Percentiles rank a stretch among this genome's conserved stretches.
phyloP scores from a whole-genome alignment of 1,284 basidiomycete genomes.

The Sanghuangporus baumii region DNA sequence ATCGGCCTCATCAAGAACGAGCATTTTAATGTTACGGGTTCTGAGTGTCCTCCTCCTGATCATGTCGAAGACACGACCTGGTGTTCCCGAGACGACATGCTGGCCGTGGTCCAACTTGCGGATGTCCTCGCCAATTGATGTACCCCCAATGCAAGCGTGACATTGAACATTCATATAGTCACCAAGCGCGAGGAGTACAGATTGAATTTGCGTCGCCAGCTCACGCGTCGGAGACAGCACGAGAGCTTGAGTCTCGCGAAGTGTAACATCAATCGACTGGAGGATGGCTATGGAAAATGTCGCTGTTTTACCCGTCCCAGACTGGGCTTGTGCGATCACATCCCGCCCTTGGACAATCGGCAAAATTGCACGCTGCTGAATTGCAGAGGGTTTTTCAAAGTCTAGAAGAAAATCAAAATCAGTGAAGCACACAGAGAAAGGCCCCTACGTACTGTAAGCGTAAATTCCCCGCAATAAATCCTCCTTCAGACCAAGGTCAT shows the following conservation, averaged over 20 bases:
- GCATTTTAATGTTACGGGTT: constrained; percentile 99
- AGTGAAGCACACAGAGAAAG: constrained; percentile 7
- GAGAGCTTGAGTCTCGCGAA: constrained; percentile 95
- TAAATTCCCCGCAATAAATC: constrained; percentile 96
- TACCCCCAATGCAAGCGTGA: constrained; percentile 98
- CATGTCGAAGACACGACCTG: constrained; percentile 99
- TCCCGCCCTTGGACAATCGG: constrained; percentile 94
- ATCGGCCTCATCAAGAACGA: constrained; percentile 97
- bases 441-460: constrained; percentile 81
- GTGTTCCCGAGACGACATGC: constrained; percentile 96
- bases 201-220: constrained; percentile 96
- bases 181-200: constrained; percentile 94
- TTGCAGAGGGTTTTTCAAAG: constrained; percentile 98
- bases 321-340: constrained; percentile 98
- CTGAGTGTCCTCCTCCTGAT: constrained; percentile 91
- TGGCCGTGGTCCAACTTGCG: constrained; percentile 97
- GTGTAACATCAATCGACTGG: constrained; percentile 92
- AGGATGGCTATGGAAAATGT: constrained; percentile 95
- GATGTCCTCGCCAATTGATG: constrained; percentile 97
- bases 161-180: constrained; percentile 99
- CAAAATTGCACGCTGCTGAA: constrained; percentile 96
- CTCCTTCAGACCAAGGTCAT: constrained; percentile 92
- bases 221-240: constrained; percentile 94
- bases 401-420: constrained; percentile 43
- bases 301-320: constrained; percentile 99